Conservation (phyloP, 371 early-diverging fungal genomes). For the Mortierella sp. region DNA sequence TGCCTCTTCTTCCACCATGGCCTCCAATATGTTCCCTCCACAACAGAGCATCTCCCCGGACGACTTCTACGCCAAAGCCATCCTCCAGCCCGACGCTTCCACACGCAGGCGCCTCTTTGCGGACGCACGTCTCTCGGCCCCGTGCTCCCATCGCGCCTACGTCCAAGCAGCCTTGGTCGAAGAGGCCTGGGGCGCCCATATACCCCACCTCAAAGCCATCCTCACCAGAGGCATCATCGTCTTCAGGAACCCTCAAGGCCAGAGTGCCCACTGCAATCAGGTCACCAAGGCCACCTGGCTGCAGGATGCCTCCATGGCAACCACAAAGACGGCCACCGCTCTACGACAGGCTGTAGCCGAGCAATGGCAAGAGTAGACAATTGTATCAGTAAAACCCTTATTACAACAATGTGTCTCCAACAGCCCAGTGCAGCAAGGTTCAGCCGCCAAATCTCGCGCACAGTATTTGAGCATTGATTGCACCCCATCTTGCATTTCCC, state of each 20-base stretch:
- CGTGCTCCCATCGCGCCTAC: conserved; percentile 19
- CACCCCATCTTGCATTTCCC: no score
- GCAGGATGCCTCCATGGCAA: conserved; percentile 8
- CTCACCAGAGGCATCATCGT: conserved; percentile 16
- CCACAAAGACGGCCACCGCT: conserved; percentile 1
- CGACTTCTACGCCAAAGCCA: conserved; percentile 19
- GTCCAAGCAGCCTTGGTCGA: conserved; percentile 32
- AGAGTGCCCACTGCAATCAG: conserved; percentile 12
- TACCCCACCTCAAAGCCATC: conserved; percentile 4
- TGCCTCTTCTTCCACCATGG: background rate
- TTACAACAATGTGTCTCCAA: no score
- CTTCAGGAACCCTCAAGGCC: conserved; percentile 30
- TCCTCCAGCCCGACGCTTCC: conserved; percentile 19
- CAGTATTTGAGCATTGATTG: no score
- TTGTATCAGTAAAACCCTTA: no score
- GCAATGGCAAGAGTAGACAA: no score
- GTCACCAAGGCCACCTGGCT: conserved; percentile 17
- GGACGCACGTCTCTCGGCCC: conserved; percentile 34
- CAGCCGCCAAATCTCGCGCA: no score
- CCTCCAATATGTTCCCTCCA: conserved; percentile 24
- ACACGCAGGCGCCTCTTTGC: conserved; percentile 42
- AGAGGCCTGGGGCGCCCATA: conserved; percentile 15
- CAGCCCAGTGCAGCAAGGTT: no score
- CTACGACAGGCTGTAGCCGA: conserved; percentile 6
- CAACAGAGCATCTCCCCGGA: conserved; percentile 14